These are phyloP conservation scores for Elaphomyces granulatus DNA, from an alignment of 495 filamentous ascomycete species.

Conservation along the genomic window DNA sequence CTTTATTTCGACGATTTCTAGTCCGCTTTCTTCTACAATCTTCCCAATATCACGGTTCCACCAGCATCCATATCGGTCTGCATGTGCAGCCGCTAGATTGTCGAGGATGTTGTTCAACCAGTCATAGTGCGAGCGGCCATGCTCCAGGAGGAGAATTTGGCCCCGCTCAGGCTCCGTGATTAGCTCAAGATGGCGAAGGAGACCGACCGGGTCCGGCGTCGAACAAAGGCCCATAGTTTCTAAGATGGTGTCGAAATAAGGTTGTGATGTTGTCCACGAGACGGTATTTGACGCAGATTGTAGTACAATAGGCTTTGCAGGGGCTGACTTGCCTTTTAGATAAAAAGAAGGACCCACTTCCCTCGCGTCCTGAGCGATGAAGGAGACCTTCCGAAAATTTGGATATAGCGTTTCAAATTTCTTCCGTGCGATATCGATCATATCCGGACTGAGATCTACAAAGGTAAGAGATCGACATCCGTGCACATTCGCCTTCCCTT, in stretches of 20 bases:
- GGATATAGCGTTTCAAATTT: conserved; percentile 42
- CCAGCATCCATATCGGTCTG: conserved; percentile 83
- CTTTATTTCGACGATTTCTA: conserved; percentile 62
- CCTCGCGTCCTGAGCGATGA: conserved; percentile 28
- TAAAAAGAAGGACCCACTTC: conserved; percentile 9
- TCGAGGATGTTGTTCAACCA: conserved; percentile 75
- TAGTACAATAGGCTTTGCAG: background rate
- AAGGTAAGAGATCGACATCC: conserved; percentile 41
- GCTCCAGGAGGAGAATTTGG: conserved; percentile 75
- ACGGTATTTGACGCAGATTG: background rate
- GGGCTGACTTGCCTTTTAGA: background rate
- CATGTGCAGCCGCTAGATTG: conserved; percentile 60
- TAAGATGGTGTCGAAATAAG: conserved; percentile 66
- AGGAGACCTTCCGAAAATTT: conserved; percentile 28
- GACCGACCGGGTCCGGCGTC: conserved; percentile 53
- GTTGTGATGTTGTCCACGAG: background rate
- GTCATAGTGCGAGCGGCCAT: conserved; percentile 63
- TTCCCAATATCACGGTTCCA: conserved; percentile 84
- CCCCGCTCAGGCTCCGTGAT: conserved; percentile 39
- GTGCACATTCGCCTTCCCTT: conserved; percentile 19
- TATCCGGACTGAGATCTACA: conserved; percentile 47
- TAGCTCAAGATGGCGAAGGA: conserved; percentile 40
- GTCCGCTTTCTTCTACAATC: conserved; percentile 64
- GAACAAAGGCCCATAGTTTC: conserved; percentile 93
- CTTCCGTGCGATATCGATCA: conserved; percentile 45